These are phyloP conservation scores for Penicillium coprophilum DNA, from an alignment of 495 filamentous ascomycete species.

Conservation along the genomic window DNA sequence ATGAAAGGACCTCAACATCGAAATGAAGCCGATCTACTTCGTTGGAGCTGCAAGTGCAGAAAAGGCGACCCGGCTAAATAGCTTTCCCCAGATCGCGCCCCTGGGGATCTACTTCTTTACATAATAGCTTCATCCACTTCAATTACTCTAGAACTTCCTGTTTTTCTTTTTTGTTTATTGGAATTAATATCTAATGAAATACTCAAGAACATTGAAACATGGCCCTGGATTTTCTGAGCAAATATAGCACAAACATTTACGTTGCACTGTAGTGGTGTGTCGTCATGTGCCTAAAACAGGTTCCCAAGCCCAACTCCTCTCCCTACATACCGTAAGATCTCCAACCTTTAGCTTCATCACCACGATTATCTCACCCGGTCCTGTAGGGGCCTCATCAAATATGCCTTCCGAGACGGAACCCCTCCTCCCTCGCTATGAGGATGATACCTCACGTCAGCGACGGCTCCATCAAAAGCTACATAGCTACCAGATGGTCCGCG, in stretches of 20 bases:
- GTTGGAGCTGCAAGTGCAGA: background rate
- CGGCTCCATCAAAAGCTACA: slow-evolving; percentile 82
- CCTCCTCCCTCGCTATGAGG: slow-evolving; percentile 78
- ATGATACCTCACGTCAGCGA: slow-evolving; percentile 77
- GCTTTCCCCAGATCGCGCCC: slow-evolving; percentile 11
- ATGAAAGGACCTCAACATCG: background rate
- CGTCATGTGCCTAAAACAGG: slow-evolving; percentile 17
- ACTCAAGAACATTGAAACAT: too few relatives aligned
- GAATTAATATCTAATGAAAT: too few relatives aligned
- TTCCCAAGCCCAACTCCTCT: slow-evolving; percentile 4
- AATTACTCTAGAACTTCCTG: background rate
- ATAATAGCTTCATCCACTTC: background rate
- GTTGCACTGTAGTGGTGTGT: slow-evolving; percentile 8
- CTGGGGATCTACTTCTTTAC: background rate
- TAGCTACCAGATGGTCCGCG: slow-evolving; percentile 86
- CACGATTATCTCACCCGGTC: background rate
- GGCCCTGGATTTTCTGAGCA: background rate
- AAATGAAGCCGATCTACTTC: slow-evolving; percentile 8
- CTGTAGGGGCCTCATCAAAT: slow-evolving; percentile 17
- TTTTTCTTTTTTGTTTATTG: background rate
- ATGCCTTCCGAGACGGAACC: slow-evolving; percentile 69
- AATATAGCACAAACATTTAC: background rate
- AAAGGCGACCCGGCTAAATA: background rate
- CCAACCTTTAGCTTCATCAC: background rate
- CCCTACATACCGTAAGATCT: background rate